Percentiles rank a stretch among this genome's conserved stretches.
Conservation (phyloP, 2,329 filamentous ascomycete genomes). For the Dothideomycetes sp. region DNA sequence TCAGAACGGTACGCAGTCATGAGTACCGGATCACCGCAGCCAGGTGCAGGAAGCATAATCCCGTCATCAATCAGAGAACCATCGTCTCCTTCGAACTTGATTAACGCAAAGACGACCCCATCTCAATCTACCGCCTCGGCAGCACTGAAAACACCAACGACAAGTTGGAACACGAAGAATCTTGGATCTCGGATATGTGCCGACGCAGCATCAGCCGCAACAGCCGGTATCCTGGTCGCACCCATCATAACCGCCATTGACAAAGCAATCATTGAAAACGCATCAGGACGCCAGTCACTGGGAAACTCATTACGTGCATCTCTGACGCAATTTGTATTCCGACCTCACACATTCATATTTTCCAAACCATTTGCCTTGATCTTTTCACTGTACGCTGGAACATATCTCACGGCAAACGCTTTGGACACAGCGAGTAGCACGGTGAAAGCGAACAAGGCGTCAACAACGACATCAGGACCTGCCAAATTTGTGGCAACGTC, state of each 20-base stretch:
- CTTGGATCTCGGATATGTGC: slow-evolving; percentile 56
- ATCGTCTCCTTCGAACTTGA: too few species aligned
- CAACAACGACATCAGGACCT: slow-evolving; percentile 60
- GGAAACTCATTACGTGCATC: slow-evolving; percentile 51
- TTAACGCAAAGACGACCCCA: too few species aligned
- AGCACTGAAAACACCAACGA: neutral
- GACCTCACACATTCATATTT: slow-evolving; percentile 52
- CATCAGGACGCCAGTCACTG: slow-evolving; percentile 58
- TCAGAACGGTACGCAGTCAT: too few species aligned
- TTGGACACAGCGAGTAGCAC: slow-evolving; percentile 74
- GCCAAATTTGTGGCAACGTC: slow-evolving; percentile 75
- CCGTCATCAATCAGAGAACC: too few species aligned
- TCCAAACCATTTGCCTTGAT: slow-evolving; percentile 62
- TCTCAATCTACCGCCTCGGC: too few species aligned
- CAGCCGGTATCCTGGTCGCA: slow-evolving; percentile 67
- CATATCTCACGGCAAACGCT: slow-evolving; percentile 79
- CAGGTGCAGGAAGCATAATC: too few species aligned
- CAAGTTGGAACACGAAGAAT: slow-evolving; percentile 65
- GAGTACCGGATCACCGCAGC: too few species aligned
- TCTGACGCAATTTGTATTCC: slow-evolving; percentile 46
- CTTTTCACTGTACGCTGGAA: slow-evolving; percentile 67
- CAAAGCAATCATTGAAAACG: slow-evolving; percentile 75
- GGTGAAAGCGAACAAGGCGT: slow-evolving; percentile 45
- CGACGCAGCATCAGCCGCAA: slow-evolving; percentile 60
- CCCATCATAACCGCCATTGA: slow-evolving; percentile 84